These are phyloP conservation scores for Tothia fuscella DNA, from an alignment of 2,329 filamentous ascomycete species.

Conservation along the genomic window DNA sequence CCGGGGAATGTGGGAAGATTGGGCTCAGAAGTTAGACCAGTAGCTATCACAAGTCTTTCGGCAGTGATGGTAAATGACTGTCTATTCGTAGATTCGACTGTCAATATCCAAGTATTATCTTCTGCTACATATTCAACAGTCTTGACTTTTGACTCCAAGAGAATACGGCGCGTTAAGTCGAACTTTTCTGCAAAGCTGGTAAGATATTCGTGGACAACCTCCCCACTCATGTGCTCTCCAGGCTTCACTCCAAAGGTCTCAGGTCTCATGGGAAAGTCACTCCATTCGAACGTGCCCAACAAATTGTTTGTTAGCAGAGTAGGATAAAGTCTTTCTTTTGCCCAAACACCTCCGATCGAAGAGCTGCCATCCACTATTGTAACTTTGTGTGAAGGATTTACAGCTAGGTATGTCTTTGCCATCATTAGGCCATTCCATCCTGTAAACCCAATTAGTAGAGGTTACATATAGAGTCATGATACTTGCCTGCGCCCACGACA, in stretches of 20 bases:
- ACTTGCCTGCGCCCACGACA: too few species aligned
- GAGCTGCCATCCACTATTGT: conserved; percentile 31
- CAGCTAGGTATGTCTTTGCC: conserved; percentile 36
- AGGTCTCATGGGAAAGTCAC: conserved; percentile 24
- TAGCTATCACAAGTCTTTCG: conserved; percentile 47
- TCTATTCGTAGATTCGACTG: conserved; percentile 12
- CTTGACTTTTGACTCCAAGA: conserved; percentile 40
- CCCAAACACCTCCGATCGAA: conserved; percentile 33
- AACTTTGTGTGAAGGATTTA: conserved; percentile 29
- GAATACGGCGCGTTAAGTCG: conserved; percentile 36
- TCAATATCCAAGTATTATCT: conserved; percentile 22
- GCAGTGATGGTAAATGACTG: conserved; percentile 17
- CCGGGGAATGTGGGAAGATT: conserved; percentile 42
- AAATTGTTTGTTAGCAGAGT: conserved; percentile 34
- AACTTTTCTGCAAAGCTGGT: conserved; percentile 43
- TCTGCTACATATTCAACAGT: conserved; percentile 30
- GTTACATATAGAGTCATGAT: too few species aligned
- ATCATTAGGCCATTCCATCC: conserved; percentile 35
- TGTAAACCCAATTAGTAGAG: conserved; percentile 14
- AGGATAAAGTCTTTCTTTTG: conserved; percentile 30
- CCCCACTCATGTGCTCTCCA: conserved; percentile 48
- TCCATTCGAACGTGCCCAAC: conserved; percentile 28
- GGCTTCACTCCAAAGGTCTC: conserved; percentile 31
- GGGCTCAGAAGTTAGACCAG: conserved; percentile 47
- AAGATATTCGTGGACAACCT: conserved; percentile 45